Conservation (phyloP, 352 stramenopile genomes). For the Aphanomyces cochlioides region DNA sequence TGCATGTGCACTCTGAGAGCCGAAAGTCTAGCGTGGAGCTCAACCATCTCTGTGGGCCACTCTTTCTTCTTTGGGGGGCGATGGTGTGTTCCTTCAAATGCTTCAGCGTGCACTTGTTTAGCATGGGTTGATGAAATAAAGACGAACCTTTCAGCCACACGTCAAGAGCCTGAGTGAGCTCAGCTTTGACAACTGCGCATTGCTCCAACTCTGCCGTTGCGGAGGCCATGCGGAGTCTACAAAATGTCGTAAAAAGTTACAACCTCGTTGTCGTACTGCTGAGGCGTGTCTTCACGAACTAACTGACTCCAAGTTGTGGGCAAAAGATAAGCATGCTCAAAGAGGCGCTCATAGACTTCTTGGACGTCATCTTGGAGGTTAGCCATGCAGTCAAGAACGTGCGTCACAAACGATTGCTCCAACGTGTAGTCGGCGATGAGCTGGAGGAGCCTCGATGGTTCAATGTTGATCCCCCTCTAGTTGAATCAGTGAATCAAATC, state of each 20-base stretch:
- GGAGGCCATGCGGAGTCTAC: background rate
- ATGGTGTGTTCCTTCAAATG: background rate
- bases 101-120: background rate
- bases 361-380: background rate
- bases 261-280: background rate
- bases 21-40: background rate
- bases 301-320: background rate
- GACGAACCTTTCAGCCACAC: background rate
- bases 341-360: background rate
- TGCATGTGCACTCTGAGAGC: slow-evolving; percentile 18
- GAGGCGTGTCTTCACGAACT: background rate
- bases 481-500: background rate
- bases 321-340: background rate
- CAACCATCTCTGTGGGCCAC: background rate
- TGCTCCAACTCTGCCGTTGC: slow-evolving; percentile 8
- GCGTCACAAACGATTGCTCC: slow-evolving; percentile 7
- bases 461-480: slow-evolving; percentile 9
- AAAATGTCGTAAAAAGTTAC: background rate
- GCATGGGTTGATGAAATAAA: background rate
- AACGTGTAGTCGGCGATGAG: slow-evolving; percentile 7
- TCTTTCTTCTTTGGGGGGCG: slow-evolving; percentile 16
- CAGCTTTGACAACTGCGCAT: background rate
- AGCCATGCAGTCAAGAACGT: background rate
- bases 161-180: background rate
- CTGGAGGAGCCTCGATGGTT: background rate